Conservation (phyloP, 2,329 filamentous ascomycete genomes). For the Lachnellula suecica region DNA sequence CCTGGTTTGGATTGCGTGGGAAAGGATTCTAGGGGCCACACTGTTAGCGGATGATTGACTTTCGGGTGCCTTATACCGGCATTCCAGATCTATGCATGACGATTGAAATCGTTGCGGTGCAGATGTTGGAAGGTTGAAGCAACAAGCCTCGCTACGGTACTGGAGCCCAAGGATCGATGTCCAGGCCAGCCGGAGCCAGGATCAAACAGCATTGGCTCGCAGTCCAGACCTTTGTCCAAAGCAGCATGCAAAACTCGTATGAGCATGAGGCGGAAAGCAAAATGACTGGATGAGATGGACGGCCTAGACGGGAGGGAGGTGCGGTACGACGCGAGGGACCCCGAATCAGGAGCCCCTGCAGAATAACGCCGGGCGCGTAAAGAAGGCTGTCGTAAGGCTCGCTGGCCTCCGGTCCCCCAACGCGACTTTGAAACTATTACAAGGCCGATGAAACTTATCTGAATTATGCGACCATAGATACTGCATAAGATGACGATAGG, state of each 20-base stretch:
- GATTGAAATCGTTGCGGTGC: not conserved
- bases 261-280: conserved; percentile 17
- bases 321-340: conserved; percentile 30
- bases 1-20: conserved; percentile 53
- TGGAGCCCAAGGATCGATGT: too few relatives aligned
- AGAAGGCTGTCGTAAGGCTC: conserved; percentile 33
- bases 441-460: conserved; percentile 26
- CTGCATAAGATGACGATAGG: not conserved
- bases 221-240: conserved; percentile 6
- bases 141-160: too few relatives aligned
- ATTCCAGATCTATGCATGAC: not conserved
- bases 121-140: not conserved
- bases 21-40: conserved; percentile 41
- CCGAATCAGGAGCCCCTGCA: conserved; percentile 23
- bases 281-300: conserved; percentile 25
- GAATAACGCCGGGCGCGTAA: conserved; percentile 35
- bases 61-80: not conserved
- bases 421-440: conserved; percentile 19
- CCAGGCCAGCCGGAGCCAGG: not conserved
- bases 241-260: conserved; percentile 13
- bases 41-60: conserved; percentile 20
- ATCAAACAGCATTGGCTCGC: not conserved
- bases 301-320: conserved; percentile 25
- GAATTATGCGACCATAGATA: conserved; percentile 17
- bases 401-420: conserved; percentile 16